Conservation (phyloP, 1,284 basidiomycete genomes). For the Ustilago lituana region DNA sequence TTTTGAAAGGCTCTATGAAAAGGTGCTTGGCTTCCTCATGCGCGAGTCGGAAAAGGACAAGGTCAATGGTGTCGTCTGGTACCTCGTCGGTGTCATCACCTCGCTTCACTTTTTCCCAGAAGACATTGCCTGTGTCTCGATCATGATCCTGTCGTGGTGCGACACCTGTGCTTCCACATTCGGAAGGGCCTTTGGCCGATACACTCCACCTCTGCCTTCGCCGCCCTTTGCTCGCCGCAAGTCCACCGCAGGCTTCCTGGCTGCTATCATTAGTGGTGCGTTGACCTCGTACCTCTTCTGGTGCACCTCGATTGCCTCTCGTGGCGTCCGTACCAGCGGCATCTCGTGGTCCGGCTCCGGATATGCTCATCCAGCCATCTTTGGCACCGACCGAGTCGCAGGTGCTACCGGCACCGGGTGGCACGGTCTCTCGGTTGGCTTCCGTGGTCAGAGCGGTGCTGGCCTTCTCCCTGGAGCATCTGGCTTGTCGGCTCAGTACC, state of each 20-base stretch:
- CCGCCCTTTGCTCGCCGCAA: constrained; percentile 84
- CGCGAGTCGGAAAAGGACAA: constrained; percentile 81
- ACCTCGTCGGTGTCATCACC: constrained; percentile 87
- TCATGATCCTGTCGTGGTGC: constrained; percentile 82
- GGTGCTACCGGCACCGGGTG: constrained; percentile 52
- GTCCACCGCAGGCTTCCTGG: constrained; percentile 87
- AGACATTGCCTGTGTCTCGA: constrained; percentile 63
- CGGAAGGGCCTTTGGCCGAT: constrained; percentile 82
- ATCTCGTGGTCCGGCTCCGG: constrained; percentile 57
- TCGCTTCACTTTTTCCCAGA: constrained; percentile 74
- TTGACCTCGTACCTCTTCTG: constrained; percentile 81
- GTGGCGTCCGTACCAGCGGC: constrained; percentile 49
- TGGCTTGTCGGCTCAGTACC: constrained; percentile 35
- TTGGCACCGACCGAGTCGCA: constrained; percentile 52
- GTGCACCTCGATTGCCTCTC: constrained; percentile 68
- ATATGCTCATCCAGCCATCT: constrained; percentile 43
- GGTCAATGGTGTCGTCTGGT: constrained; percentile 86
- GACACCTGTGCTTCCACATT: constrained; percentile 94
- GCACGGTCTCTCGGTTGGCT: constrained; percentile 43
- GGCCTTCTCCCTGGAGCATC: constrained; percentile 28
- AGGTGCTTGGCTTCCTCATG: constrained; percentile 86
- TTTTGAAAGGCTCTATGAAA: constrained; percentile 82
- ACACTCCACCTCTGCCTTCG: constrained; percentile 79
- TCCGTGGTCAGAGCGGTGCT: constrained; percentile 30
- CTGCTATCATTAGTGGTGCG: constrained; percentile 81